Evolutionary conservation across 169 alveolate genomes (phyloP), one percentile per base, ranked within the genome.

Genomic region (Theileria annulata): DNA sequence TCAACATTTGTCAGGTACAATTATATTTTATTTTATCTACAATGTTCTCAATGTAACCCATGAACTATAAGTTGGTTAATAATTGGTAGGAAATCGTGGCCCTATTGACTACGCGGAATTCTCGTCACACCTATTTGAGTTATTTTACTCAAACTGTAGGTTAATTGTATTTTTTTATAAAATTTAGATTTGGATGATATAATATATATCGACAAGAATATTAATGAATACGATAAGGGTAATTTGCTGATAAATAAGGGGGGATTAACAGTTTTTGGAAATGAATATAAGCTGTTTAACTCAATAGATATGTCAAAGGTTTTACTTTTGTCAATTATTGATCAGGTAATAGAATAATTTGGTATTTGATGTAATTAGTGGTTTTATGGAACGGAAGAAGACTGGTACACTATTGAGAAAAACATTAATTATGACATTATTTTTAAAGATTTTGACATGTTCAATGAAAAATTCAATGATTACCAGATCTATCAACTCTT

Each of bases 71-170:
- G n/a, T 42, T 42, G 47, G 8, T 8, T 42, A 8, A 42, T 42
- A 3, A 42, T 42, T 42, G 51, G 3, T 42, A 42, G 94, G 94
- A 28, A 90, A 90, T 79, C 73, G 94, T 58, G 91, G 94, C 30
- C 90, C 92, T 8, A 90, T 85, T 5, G 94, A 90, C 72, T 90
- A 86, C 81, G 91, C 94, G 12, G 94, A 90, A 59, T 87, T 90
- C 72, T 79, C 94, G 1, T 90, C 94, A 23, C 94, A 90, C 47
- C 86, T 90, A 47, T 90, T 90, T 72, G 94, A 90, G 64, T 31
- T 76, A n/a, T 83, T 72, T 63, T 76, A 54, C 62, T 15, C 51
- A 12, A 75, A 80, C 28, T 74, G 87, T 33, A 21, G 1, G 6
- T 56, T 37, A 42, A 31, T 27, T 1, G 77, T 8, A 42, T 10